Conservation (phyloP, 2,329 filamentous ascomycete genomes). For the Berkeleyomyces rouxiae region DNA sequence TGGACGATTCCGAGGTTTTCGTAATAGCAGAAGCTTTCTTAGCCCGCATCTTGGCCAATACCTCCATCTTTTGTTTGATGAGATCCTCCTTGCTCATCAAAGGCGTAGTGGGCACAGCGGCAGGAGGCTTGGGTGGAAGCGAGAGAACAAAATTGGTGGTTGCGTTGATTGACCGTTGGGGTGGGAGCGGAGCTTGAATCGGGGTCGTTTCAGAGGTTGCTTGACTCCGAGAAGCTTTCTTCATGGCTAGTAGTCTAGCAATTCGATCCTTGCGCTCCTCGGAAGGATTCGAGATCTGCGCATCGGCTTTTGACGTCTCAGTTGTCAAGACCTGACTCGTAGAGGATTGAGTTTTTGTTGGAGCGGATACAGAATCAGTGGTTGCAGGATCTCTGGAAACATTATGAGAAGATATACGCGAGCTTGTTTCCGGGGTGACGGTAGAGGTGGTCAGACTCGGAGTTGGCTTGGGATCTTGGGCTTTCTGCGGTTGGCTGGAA, state of each 20-base stretch:
- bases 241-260: constrained; percentile 57
- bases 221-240: constrained; percentile 22
- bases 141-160: not conserved
- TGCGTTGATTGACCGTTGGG: not conserved
- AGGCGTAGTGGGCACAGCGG: not conserved
- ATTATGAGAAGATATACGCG: not conserved
- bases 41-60: constrained; percentile 44
- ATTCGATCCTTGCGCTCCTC: constrained; percentile 62
- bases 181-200: not conserved
- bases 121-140: not conserved
- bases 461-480: constrained; percentile 11
- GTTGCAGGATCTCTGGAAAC: not conserved
- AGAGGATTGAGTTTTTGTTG: not conserved
- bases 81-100: constrained; percentile 42
- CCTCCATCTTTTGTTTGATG: constrained; percentile 63
- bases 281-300: constrained; percentile 17
- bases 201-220: not conserved
- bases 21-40: constrained; percentile 7
- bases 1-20: not conserved
- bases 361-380: not conserved
- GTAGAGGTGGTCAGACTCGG: constrained; percentile 9
- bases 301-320: not conserved
- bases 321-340: not conserved
- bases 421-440: not conserved
- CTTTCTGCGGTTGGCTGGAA: constrained; percentile 11